Conservation (phyloP, 2,329 filamentous ascomycete genomes). For the Colletotrichum sp. region DNA sequence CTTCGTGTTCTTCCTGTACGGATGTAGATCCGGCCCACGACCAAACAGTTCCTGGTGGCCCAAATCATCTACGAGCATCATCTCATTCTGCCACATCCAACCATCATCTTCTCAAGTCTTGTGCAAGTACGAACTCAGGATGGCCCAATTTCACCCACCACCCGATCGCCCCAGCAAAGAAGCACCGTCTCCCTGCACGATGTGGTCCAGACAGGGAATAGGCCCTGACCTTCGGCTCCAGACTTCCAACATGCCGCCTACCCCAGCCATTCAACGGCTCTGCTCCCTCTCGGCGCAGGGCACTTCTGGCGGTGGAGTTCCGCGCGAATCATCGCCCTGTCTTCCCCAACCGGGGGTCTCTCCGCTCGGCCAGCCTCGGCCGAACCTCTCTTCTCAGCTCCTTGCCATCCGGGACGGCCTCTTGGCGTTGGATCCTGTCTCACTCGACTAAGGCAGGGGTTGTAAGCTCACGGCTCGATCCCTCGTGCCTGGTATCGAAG, state of each 20-base stretch:
- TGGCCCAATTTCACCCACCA: neutral
- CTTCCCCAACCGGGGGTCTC: conserved; percentile 8
- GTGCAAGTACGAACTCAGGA: neutral
- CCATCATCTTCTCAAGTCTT: too few relatives aligned
- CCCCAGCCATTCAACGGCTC: neutral
- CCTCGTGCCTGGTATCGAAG: neutral
- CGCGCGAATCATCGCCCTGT: conserved; percentile 20
- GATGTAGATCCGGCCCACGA: too few relatives aligned
- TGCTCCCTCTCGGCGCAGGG: neutral
- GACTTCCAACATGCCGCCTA: neutral
- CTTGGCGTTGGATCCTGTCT: neutral
- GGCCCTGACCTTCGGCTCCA: conserved; percentile 7
- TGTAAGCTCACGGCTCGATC: neutral
- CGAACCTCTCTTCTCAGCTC: neutral
- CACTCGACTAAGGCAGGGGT: neutral
- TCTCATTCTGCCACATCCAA: too few relatives aligned
- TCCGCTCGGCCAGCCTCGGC: conserved; percentile 15
- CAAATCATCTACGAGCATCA: too few relatives aligned
- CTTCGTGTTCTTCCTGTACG: too few relatives aligned
- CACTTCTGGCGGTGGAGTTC: conserved; percentile 4
- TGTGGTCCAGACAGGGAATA: neutral
- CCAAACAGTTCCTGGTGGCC: too few relatives aligned
- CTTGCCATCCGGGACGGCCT: neutral
- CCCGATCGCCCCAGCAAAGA: neutral
- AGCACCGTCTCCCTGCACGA: neutral